Conservation (phyloP, 495 filamentous ascomycete genomes). For the Xylaria telfairii region DNA sequence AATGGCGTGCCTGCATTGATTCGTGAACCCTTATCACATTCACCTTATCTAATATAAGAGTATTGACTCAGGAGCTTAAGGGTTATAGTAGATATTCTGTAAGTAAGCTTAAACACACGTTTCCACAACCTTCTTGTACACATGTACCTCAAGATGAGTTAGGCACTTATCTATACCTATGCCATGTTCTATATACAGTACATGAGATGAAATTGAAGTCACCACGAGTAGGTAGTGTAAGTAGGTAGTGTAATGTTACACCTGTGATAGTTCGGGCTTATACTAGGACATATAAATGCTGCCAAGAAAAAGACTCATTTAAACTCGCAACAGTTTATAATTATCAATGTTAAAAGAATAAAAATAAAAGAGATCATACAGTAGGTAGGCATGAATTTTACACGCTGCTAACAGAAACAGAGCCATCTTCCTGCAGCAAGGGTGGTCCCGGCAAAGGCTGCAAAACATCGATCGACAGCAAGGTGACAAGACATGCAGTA, state of each 20-base stretch:
- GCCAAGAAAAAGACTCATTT: not conserved
- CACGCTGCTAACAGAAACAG: not conserved
- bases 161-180: not conserved
- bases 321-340: not conserved
- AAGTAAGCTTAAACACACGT: not conserved
- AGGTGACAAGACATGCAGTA: slow-evolving; percentile 12
- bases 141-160: not conserved
- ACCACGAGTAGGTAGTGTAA: too few species aligned
- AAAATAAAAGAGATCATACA: not conserved
- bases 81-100: not conserved
- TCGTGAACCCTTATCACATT: not conserved
- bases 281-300: not conserved
- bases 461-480: slow-evolving; percentile 24
- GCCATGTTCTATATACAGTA: too few species aligned
- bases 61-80: not conserved
- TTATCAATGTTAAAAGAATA: not conserved
- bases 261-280: not conserved
- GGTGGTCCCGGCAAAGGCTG: slow-evolving; percentile 1
- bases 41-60: not conserved
- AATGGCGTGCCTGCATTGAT: not conserved
- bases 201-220: too few species aligned
- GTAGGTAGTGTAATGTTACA: not conserved
- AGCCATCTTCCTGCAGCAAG: slow-evolving; percentile 7
- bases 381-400: not conserved
- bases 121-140: not conserved